phyloP scores from a whole-genome alignment of 208 protist species.

The Leishmania turanica region DNA sequence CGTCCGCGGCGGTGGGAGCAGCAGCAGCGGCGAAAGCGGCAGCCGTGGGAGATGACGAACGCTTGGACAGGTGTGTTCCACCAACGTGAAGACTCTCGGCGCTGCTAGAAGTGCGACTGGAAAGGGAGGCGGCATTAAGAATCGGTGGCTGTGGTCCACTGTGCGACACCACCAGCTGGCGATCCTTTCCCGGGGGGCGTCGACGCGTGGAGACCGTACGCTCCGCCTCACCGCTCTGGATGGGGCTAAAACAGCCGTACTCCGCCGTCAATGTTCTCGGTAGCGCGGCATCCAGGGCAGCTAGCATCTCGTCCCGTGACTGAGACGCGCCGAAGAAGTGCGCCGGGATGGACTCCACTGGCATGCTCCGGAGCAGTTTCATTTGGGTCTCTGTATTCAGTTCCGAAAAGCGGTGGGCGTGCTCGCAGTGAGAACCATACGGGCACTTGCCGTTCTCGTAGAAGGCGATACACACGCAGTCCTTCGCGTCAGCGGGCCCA shows the following conservation, averaged over 20 bases:
- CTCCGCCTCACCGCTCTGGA: constrained; percentile 22
- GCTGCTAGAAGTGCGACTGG: constrained; percentile 45
- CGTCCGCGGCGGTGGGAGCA: constrained; percentile 1
- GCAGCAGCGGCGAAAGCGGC: neutral
- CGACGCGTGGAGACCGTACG: constrained; percentile 29
- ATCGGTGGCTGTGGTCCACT: constrained; percentile 15
- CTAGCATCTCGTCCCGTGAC: neutral
- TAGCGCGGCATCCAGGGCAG: constrained; percentile 6
- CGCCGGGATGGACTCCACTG: constrained; percentile 53
- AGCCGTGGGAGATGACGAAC: constrained; percentile 9
- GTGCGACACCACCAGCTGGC: constrained; percentile 27
- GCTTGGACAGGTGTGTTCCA: constrained; percentile 8
- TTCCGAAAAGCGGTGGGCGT: constrained; percentile 77
- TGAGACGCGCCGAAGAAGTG: constrained; percentile 50
- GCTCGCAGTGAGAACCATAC: constrained; percentile 56
- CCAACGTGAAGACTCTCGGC: constrained; percentile 13
- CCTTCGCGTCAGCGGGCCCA: constrained; percentile 27
- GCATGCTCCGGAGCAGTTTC: constrained; percentile 59
- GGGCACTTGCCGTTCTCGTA: constrained; percentile 73
- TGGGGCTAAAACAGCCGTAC: constrained; percentile 50
- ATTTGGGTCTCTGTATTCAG: constrained; percentile 51
- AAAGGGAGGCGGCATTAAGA: constrained; percentile 26
- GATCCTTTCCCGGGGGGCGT: constrained; percentile 25
- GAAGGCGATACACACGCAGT: constrained; percentile 72
- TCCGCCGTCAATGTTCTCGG: constrained; percentile 34